Percentiles rank a stretch among this genome's conserved stretches.
Evolutionary conservation across 352 stramenopile genomes (phyloP).

Genomic region (Pythium dissimile): DNA sequence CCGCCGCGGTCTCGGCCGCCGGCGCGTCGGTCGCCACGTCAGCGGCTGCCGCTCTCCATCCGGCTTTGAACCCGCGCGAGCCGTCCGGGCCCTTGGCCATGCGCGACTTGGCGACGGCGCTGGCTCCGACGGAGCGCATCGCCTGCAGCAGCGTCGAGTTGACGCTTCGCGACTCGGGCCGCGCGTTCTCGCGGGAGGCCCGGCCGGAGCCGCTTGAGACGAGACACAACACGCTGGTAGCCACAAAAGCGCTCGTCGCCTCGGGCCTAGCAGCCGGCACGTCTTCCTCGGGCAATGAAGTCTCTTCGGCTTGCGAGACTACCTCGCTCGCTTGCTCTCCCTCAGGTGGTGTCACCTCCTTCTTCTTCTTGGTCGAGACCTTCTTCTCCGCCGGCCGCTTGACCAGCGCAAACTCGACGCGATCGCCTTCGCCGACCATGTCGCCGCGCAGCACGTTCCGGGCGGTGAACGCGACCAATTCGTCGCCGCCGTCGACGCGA

Average conservation of each 20-base stretch:
- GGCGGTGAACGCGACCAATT: slow-evolving; percentile 44
- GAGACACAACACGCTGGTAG: slow-evolving; percentile 51
- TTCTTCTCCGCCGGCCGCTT: slow-evolving; percentile 20
- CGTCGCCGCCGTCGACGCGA: slow-evolving; percentile 37
- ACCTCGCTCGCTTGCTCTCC: too few relatives aligned
- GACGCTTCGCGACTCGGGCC: slow-evolving; percentile 44
- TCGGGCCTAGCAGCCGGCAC: background rate
- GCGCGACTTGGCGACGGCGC: slow-evolving; percentile 49
- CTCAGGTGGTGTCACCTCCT: background rate
- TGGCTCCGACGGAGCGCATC: slow-evolving; percentile 63
- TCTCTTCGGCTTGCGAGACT: too few relatives aligned
- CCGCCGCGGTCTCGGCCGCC: background rate
- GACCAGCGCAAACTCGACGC: slow-evolving; percentile 62
- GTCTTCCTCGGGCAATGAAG: too few relatives aligned
- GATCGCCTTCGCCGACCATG: slow-evolving; percentile 57
- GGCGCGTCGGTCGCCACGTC: background rate
- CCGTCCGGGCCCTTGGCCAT: slow-evolving; percentile 77
- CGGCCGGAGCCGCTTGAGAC: slow-evolving; percentile 7
- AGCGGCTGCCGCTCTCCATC: slow-evolving; percentile 34
- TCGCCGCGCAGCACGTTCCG: slow-evolving; percentile 60
- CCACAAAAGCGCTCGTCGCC: slow-evolving; percentile 12
- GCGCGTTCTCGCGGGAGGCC: background rate
- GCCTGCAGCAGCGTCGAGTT: slow-evolving; percentile 68
- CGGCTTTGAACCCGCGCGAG: slow-evolving; percentile 57
- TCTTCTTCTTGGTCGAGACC: slow-evolving; percentile 10